phyloP scores from a whole-genome alignment of 192 early-diverging fungal species.

The Pecoramyces ruminantium region DNA sequence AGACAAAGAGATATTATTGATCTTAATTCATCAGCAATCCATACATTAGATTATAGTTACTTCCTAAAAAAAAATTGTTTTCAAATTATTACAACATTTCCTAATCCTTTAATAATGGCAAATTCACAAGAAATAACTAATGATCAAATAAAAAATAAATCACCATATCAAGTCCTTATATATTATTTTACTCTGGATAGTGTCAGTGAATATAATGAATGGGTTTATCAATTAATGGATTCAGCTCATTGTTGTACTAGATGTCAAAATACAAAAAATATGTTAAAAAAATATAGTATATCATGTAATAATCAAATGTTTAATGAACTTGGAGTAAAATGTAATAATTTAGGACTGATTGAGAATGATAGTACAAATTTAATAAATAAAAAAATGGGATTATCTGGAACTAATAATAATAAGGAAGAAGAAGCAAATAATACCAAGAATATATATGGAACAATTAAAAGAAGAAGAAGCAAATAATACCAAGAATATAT shows the following conservation, averaged over 20 bases:
- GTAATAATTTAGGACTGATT: background rate
- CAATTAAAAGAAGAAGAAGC: no score
- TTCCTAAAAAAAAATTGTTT: background rate
- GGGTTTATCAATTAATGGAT: background rate
- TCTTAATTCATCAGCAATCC: background rate
- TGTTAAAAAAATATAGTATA: background rate
- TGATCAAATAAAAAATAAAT: background rate
- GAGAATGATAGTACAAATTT: no score
- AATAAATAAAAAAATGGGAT: no score
- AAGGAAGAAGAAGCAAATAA: no score
- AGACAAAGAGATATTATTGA: background rate
- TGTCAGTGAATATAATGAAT: background rate
- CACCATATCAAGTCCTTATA: background rate
- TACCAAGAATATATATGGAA: no score
- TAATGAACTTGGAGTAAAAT: background rate
- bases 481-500: no score
- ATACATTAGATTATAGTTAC: background rate
- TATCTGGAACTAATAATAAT: no score
- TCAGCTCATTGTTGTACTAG: background rate
- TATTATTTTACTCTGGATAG: background rate
- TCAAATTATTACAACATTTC: background rate
- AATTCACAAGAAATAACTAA: background rate
- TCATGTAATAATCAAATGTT: background rate
- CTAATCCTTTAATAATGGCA: background rate
- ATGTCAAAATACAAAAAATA: background rate